Evolutionary conservation across 352 stramenopile species (phyloP).

Genomic region (Pythium apleroticum): DNA sequence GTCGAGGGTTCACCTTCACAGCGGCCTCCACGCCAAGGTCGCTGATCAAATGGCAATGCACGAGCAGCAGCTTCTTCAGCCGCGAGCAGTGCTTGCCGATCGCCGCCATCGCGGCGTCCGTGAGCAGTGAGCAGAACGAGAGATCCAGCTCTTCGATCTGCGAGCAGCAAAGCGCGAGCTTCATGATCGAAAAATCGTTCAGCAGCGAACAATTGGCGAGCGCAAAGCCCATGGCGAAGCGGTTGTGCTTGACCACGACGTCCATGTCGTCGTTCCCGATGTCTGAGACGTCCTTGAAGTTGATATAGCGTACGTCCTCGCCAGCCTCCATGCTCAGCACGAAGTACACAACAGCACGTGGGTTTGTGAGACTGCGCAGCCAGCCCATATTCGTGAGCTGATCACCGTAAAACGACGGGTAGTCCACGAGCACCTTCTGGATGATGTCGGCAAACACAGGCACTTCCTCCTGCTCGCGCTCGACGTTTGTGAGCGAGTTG

Average conservation of each 20-base stretch:
- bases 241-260: conserved; percentile 54
- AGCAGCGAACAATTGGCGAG: conserved; percentile 43
- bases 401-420: conserved; percentile 68
- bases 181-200: conserved; percentile 42
- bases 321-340: conserved; percentile 50
- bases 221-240: conserved; percentile 44
- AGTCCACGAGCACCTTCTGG: conserved; percentile 56
- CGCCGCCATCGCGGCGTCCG: conserved; percentile 46
- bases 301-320: conserved; percentile 53
- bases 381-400: conserved; percentile 66
- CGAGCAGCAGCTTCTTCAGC: conserved; percentile 39
- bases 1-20: conserved; percentile 43
- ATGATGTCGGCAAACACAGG: conserved; percentile 69
- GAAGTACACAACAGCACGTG: conserved; percentile 62
- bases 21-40: conserved; percentile 78
- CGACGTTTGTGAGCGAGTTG: conserved; percentile 59
- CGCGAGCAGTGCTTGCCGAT: conserved; percentile 53
- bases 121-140: conserved; percentile 62
- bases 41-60: conserved; percentile 67
- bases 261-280: conserved; percentile 60
- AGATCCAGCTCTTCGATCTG: conserved; percentile 82
- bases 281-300: conserved; percentile 51
- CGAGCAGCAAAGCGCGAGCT: conserved; percentile 42
- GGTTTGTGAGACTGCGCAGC: conserved; percentile 48
- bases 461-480: conserved; percentile 40